Evolutionary conservation across 1,139 yeast genomes (phyloP).

Genomic region (Arxiozyma slooffiae): DNA sequence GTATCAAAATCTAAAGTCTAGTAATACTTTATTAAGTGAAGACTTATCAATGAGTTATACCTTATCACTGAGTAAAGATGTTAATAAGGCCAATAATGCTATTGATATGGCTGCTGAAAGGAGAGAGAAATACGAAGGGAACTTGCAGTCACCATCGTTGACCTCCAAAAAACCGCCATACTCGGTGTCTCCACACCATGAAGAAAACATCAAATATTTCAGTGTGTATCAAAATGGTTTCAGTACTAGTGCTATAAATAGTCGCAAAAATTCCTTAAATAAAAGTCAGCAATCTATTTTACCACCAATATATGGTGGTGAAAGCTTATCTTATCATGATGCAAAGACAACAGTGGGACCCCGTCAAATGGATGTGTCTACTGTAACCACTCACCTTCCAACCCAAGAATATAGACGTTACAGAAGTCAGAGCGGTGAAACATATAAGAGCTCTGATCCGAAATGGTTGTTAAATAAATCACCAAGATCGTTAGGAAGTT

Average conservation of each 20-base stretch:
- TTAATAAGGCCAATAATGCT: neutral
- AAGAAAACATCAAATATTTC: conserved; percentile 2
- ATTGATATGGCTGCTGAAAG: neutral
- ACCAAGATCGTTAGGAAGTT: neutral
- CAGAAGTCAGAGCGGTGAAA: neutral
- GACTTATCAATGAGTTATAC: conserved; percentile 31
- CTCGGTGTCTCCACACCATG: conserved; percentile 14
- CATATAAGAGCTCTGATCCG: neutral
- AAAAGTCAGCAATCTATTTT: conserved; percentile 11
- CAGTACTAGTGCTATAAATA: conserved; percentile 5
- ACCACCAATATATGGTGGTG: conserved; percentile 11
- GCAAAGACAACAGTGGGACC: neutral
- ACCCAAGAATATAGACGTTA: neutral
- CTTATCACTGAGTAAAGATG: neutral
- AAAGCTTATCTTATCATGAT: conserved; percentile 15
- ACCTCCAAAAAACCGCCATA: conserved; percentile 27
- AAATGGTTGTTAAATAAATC: neutral
- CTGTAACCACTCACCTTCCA: neutral
- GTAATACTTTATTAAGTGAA: conserved; percentile 38
- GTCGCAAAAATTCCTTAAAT: conserved; percentile 19
- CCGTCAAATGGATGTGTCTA: neutral
- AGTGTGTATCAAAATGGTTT: neutral
- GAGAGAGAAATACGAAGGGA: neutral
- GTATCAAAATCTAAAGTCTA: conserved; percentile 40
- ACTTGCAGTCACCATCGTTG: conserved; percentile 9